phyloP scores from a whole-genome alignment of 2,329 filamentous ascomycete genomes.

The Botrytis squamosa region DNA sequence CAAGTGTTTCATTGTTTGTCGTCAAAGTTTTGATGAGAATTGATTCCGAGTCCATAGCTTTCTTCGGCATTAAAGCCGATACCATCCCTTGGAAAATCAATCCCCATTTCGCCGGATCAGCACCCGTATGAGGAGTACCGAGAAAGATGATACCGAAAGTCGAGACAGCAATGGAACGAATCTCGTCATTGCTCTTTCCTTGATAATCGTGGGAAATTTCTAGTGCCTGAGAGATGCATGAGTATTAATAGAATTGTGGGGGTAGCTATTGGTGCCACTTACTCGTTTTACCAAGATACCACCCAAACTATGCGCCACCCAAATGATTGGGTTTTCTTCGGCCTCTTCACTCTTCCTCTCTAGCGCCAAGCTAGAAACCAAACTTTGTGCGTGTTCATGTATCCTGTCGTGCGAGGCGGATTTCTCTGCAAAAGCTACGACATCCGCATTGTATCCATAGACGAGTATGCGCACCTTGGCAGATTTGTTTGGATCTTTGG shows the following conservation, averaged over 20 bases:
- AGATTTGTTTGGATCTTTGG: slow-evolving; percentile 32
- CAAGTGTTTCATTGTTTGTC: slow-evolving; percentile 69
- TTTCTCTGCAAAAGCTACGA: slow-evolving; percentile 49
- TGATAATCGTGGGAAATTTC: slow-evolving; percentile 64
- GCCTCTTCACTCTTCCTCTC: slow-evolving; percentile 60
- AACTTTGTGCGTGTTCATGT: slow-evolving; percentile 68
- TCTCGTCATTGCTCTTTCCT: slow-evolving; percentile 59
- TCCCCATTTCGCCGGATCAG: slow-evolving; percentile 67
- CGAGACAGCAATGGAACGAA: slow-evolving; percentile 68
- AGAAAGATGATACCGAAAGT: slow-evolving; percentile 76
- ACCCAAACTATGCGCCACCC: slow-evolving; percentile 72
- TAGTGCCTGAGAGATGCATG: slow-evolving; percentile 45
- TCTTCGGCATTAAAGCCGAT: slow-evolving; percentile 61
- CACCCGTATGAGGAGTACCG: slow-evolving; percentile 72
- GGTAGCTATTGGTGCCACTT: not conserved
- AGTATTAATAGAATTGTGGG: not conserved
- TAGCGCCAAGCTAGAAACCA: slow-evolving; percentile 60
- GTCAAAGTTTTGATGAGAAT: slow-evolving; percentile 70
- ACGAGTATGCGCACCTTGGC: slow-evolving; percentile 64
- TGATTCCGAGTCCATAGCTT: slow-evolving; percentile 64
- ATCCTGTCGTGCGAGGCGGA: slow-evolving; percentile 57
- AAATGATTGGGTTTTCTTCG: slow-evolving; percentile 66
- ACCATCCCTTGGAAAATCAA: slow-evolving; percentile 66
- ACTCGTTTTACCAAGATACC: slow-evolving; percentile 67
- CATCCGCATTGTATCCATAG: slow-evolving; percentile 73